Percentiles rank a stretch among this genome's conserved stretches.
phyloP scores from a whole-genome alignment of 2,329 filamentous ascomycete genomes.

The Coleophoma eucalyptorum region DNA sequence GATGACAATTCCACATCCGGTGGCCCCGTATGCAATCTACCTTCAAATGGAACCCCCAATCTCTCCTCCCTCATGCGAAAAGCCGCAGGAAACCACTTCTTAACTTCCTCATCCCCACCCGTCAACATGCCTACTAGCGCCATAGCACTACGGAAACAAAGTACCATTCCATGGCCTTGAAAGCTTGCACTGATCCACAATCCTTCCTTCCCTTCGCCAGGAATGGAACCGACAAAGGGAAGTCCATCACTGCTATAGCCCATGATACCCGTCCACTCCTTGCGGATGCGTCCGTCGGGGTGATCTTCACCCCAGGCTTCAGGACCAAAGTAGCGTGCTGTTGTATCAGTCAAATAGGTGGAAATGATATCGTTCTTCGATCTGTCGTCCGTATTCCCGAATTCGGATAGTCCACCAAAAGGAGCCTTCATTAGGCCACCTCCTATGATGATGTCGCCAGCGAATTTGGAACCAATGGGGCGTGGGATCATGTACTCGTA shows the following conservation, averaged over 20 bases:
- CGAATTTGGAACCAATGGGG: constrained; percentile 36
- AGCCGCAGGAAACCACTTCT: constrained; percentile 22
- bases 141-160: constrained; percentile 17
- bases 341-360: constrained; percentile 17
- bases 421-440: constrained; percentile 16
- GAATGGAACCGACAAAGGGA: constrained; percentile 48
- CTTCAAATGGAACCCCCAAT: constrained; percentile 30
- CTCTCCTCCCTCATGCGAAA: constrained; percentile 45
- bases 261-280: constrained; percentile 54
- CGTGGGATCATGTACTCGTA: constrained; percentile 67
- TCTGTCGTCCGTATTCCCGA: constrained; percentile 37
- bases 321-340: constrained; percentile 25
- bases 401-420: constrained; percentile 29
- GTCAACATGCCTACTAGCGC: constrained; percentile 15
- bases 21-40: constrained; percentile 7
- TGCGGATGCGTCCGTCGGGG: constrained; percentile 29
- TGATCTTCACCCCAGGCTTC: constrained; percentile 42
- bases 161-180: constrained; percentile 23
- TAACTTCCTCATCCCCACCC: constrained; percentile 1
- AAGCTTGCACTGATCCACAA: constrained; percentile 22
- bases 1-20: background rate
- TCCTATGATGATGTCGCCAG: constrained; percentile 28
- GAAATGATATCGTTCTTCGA: constrained; percentile 19
- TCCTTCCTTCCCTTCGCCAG: constrained; percentile 26
- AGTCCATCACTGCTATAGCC: constrained; percentile 49